Base-by-base conservation (phyloP, 495 filamentous ascomycete species). In the Cetradonia linearis region DNA sequence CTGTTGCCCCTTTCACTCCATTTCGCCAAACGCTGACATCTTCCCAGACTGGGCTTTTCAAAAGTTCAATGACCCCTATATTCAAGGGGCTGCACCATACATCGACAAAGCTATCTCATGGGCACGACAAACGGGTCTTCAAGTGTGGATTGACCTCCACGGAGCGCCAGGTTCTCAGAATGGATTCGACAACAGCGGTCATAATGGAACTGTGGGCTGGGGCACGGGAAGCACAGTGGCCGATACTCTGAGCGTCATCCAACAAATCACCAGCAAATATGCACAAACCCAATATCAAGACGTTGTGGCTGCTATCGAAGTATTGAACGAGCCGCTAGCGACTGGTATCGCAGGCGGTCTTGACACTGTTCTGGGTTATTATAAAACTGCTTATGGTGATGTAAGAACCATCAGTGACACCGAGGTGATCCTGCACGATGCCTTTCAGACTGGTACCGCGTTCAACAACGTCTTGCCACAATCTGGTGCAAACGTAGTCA, bases 91-190 rank as follows among this genome's bases (percentile, higher is more conserved):
- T 16, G 76, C 75, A 25, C 55, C 58, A 1, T 77, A 78, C 61
- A 61, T 79, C 14, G 77, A 77, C 56, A 58, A 65, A 25, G 77
- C 77, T 23, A 72, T 79, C 37, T 67, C 62, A 18, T 79, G 77
- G 77, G 72, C 76, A 7, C 65, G 72, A 31, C 61, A 67, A 31
- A 64, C 70, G 3, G 68, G 72, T 8, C 60, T 79, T 28, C 77
- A 77, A 65, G 72, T 79, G 3, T 75, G 74, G 52, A 72, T 79
- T 55, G 77, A 79, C 55, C 71, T 79, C 5, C 77, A 79, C 63
- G 76, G 76, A 23, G 80, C 76, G n/a, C 83, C 83, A 25, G 80
- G 79, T n/a, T 80, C 76, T 33, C 83, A 86, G 65, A 86, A 86
- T 64, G 83, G 83, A 8, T 84, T 82, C 69, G 64, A 66, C 20